Conservation (phyloP, 164 flowering plant species). For the Paratinospora sagittata region DNA sequence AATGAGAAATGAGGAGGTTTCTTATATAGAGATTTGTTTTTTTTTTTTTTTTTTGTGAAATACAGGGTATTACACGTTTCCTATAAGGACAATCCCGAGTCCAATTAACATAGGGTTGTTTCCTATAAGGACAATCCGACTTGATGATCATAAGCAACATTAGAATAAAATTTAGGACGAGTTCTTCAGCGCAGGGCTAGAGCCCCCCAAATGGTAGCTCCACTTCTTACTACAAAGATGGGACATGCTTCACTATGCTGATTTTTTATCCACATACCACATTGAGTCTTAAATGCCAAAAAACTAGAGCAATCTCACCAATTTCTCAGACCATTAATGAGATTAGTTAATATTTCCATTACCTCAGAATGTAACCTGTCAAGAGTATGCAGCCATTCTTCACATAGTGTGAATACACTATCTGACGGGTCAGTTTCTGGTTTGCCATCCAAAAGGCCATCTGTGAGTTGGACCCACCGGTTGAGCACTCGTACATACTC, state of each 20-base stretch:
- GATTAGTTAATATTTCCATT: constrained; percentile 1
- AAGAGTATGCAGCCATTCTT: constrained; percentile 58
- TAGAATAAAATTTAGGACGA: not conserved
- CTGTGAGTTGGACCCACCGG: constrained; percentile 55
- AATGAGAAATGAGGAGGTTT: too few species aligned
- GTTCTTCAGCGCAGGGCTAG: not conserved
- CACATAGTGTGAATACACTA: constrained; percentile 35
- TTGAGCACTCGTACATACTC: constrained; percentile 50
- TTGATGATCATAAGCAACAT: not conserved
- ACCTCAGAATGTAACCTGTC: constrained; percentile 70
- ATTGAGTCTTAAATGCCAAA: not conserved
- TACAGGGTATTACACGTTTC: too few species aligned
- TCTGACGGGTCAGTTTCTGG: constrained; percentile 27
- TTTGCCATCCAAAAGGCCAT: constrained; percentile 32
- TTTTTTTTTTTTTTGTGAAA: too few species aligned
- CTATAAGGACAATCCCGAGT: too few species aligned
- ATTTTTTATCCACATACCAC: not conserved
- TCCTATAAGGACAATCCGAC: not conserved
- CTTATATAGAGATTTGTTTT: too few species aligned
- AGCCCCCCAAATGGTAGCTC: not conserved
- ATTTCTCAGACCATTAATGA: not conserved
- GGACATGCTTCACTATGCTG: not conserved
- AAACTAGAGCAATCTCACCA: not conserved
- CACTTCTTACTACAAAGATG: not conserved
- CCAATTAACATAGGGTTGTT: too few species aligned